These are phyloP conservation scores for Crithidia sp. DNA, from an alignment of 208 protist genomes.

Conservation along the genomic window DNA sequence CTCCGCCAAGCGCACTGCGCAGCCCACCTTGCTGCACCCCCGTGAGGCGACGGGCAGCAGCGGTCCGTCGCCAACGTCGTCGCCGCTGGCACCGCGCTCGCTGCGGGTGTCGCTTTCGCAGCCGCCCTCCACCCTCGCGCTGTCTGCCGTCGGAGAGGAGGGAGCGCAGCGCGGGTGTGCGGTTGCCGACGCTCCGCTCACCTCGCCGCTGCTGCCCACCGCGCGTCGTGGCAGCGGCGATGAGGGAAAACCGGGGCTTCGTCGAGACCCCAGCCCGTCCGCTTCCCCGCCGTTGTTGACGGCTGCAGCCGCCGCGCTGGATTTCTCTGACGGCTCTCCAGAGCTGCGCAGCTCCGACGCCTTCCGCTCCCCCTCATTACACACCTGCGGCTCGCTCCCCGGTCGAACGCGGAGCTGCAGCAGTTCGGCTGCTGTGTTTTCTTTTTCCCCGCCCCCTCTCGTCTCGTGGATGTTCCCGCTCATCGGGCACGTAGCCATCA, in stretches of 20 bases:
- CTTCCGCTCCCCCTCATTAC: conserved; percentile 7
- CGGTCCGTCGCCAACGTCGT: conserved; percentile 7
- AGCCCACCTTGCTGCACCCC: background rate
- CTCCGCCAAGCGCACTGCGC: background rate
- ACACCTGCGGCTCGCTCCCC: conserved; percentile 4
- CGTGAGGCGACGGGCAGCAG: conserved; percentile 1
- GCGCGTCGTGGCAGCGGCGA: background rate
- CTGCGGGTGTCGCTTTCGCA: conserved; percentile 3
- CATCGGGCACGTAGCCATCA: conserved; percentile 82
- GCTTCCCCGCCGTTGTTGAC: background rate
- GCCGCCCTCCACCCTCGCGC: conserved; percentile 5
- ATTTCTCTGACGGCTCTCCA: conserved; percentile 5
- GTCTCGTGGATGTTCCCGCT: conserved; percentile 85
- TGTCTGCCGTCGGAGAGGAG: background rate
- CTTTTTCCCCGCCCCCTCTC: conserved; percentile 79
- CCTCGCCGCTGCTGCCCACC: background rate
- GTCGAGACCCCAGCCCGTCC: conserved; percentile 3
- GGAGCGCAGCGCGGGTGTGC: background rate
- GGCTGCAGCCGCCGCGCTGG: background rate
- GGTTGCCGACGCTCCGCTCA: background rate
- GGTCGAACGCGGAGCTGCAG: conserved; percentile 31
- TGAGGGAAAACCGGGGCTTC: background rate
- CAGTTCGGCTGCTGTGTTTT: conserved; percentile 87
- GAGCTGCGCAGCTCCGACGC: background rate
- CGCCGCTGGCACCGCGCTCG: background rate